phyloP scores from a whole-genome alignment of 164 flowering plant species.

The Vitis rupestris region DNA sequence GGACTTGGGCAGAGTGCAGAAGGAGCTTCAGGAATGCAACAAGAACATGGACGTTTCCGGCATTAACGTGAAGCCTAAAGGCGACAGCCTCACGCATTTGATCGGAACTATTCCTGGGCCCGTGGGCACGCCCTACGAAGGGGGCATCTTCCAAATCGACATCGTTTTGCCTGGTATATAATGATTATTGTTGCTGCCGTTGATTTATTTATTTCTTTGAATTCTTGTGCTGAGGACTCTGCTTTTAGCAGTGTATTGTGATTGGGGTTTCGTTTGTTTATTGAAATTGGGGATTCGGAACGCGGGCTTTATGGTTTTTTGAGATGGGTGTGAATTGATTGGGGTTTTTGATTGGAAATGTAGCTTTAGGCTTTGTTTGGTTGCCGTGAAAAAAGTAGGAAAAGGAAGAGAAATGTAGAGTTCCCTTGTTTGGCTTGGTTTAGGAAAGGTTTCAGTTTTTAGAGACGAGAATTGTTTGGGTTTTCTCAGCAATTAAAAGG shows the following conservation, averaged over 20 bases:
- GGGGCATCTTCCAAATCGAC: conserved; percentile 80
- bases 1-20: conserved; percentile 83
- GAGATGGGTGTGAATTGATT: too few species aligned
- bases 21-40: conserved; percentile 84
- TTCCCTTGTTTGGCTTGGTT: too few species aligned
- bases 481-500: too few species aligned
- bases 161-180: conserved; percentile 71
- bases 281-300: too few species aligned
- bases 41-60: conserved; percentile 61
- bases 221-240: neutral
- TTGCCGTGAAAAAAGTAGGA: too few species aligned
- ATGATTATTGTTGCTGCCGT: neutral
- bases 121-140: conserved; percentile 84
- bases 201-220: neutral
- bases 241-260: too few species aligned
- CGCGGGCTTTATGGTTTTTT: too few species aligned
- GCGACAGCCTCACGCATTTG: conserved; percentile 63
- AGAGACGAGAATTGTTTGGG: too few species aligned
- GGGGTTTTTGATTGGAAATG: neutral
- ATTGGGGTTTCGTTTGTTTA: too few species aligned
- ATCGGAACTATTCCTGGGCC: conserved; percentile 87
- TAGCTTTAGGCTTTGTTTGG: neutral
- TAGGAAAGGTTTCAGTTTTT: too few species aligned
- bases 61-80: conserved; percentile 57
- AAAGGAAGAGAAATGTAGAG: too few species aligned